phyloP scores from a whole-genome alignment of 1,139 yeast genomes.

The Scheffersomyces parashehatae region DNA sequence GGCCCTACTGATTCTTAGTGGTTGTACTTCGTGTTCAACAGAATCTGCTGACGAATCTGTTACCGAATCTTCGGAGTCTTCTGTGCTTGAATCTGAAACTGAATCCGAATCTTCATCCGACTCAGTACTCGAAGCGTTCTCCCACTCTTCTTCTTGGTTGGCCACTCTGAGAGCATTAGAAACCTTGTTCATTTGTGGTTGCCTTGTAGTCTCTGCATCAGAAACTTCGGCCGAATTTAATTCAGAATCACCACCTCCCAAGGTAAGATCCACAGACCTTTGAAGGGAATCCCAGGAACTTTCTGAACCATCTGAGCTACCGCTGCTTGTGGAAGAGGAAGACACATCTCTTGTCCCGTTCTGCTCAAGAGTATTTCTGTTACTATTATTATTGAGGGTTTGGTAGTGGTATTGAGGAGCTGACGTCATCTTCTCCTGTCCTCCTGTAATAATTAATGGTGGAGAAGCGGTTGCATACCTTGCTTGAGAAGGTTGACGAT shows the following conservation, averaged over 20 bases:
- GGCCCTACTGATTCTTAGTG: slow-evolving; percentile 8
- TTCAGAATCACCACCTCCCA: slow-evolving; percentile 4
- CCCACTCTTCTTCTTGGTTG: slow-evolving; percentile 4
- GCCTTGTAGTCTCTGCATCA: neutral
- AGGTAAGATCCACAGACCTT: slow-evolving; percentile 31
- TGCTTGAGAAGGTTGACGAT: neutral
- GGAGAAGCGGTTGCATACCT: neutral
- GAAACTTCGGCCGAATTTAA: neutral
- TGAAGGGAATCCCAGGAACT: slow-evolving; percentile 40
- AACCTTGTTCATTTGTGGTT: neutral
- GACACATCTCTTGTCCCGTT: neutral
- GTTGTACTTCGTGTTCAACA: slow-evolving; percentile 5
- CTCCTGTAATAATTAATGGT: neutral
- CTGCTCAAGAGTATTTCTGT: neutral
- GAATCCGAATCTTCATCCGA: neutral
- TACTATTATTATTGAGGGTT: neutral
- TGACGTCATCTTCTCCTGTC: neutral
- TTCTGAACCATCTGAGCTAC: slow-evolving; percentile 9
- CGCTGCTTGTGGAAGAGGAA: slow-evolving; percentile 7
- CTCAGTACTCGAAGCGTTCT: slow-evolving; percentile 1
- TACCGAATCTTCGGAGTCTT: slow-evolving; percentile 8
- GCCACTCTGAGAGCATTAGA: too few species aligned
- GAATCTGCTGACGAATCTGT: neutral
- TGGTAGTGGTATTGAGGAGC: neutral
- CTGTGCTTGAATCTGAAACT: neutral